phyloP scores from a whole-genome alignment of 257 asterid genomes.

The Handroanthus guayacan region DNA sequence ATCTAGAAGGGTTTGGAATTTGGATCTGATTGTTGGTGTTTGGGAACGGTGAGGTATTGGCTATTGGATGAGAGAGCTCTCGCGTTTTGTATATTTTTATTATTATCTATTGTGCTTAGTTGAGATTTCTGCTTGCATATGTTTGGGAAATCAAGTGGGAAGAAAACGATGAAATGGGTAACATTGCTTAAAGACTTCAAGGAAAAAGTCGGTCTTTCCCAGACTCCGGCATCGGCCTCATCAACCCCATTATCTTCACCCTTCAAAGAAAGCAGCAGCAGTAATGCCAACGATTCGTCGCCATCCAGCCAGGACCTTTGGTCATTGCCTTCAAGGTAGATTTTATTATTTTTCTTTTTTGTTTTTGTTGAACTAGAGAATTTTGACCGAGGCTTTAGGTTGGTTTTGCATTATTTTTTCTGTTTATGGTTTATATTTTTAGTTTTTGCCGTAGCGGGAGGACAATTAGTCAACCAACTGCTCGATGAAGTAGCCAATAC shows the following conservation, averaged over 20 bases:
- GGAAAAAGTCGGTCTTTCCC: constrained; percentile 93
- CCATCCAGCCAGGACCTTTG: constrained; percentile 60
- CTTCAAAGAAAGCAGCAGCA: constrained; percentile 52
- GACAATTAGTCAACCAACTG: constrained; percentile 32
- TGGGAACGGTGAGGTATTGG: constrained; percentile 46
- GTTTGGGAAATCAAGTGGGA: constrained; percentile 69
- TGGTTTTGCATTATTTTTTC: not conserved
- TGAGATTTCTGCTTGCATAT: constrained; percentile 43
- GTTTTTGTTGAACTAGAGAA: not conserved
- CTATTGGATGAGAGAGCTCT: constrained; percentile 76
- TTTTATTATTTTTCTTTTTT: not conserved
- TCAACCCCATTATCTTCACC: constrained; percentile 67
- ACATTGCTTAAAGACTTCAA: constrained; percentile 95
- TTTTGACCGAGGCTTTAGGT: constrained; percentile 36
- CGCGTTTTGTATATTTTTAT: constrained; percentile 32
- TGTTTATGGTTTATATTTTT: not conserved
- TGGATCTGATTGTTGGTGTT: constrained; percentile 66
- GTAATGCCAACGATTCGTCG: constrained; percentile 45
- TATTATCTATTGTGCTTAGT: constrained; percentile 31
- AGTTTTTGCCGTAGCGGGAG: constrained; percentile 15
- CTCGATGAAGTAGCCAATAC: constrained; percentile 25
- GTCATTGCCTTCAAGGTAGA: constrained; percentile 79
- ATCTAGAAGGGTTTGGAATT: constrained; percentile 68
- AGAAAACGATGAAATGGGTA: constrained; percentile 97
- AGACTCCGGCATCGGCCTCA: constrained; percentile 61